Evolutionary conservation across 108 stramenopile species (phyloP).

Genomic region (Pinguiococcus pyrenoidosus): DNA sequence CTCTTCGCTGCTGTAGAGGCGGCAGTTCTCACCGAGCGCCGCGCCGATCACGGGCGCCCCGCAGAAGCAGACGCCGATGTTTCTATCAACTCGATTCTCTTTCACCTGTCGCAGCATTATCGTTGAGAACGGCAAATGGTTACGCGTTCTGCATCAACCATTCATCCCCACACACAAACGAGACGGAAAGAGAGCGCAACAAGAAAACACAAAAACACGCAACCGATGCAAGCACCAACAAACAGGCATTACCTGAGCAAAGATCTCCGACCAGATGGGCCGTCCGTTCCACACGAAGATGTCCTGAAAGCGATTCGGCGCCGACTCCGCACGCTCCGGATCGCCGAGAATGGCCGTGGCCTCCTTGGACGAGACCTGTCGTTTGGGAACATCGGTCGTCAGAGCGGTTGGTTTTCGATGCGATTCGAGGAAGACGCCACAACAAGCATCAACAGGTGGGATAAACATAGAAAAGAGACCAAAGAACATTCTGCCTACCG

Average conservation of each 20-base stretch:
- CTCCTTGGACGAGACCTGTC: neutral
- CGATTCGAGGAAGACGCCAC: too few species aligned
- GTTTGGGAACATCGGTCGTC: too few species aligned
- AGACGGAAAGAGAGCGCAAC: too few species aligned
- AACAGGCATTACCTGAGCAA: conserved; percentile 1
- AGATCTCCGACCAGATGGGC: conserved; percentile 30
- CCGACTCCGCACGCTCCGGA: too few species aligned
- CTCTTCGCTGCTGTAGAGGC: too few species aligned
- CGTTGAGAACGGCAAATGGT: too few species aligned
- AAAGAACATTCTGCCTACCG: neutral
- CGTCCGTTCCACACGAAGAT: conserved; percentile 38
- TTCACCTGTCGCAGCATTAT: conserved; percentile 2
- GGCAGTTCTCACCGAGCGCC: conserved; percentile 6
- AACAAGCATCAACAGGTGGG: too few species aligned
- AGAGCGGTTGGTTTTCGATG: too few species aligned
- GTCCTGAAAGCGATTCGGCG: conserved; percentile 23
- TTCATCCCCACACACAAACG: neutral
- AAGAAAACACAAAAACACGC: too few species aligned
- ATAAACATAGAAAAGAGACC: too few species aligned
- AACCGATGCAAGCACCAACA: too few species aligned
- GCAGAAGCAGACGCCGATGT: conserved; percentile 36
- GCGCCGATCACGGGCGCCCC: conserved; percentile 22
- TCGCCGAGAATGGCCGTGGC: neutral
- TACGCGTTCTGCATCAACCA: neutral
- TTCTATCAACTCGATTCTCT: conserved; percentile 2